Evolutionary conservation across 1,284 basidiomycete species (phyloP).

Genomic region (Schizophyllum commune): DNA sequence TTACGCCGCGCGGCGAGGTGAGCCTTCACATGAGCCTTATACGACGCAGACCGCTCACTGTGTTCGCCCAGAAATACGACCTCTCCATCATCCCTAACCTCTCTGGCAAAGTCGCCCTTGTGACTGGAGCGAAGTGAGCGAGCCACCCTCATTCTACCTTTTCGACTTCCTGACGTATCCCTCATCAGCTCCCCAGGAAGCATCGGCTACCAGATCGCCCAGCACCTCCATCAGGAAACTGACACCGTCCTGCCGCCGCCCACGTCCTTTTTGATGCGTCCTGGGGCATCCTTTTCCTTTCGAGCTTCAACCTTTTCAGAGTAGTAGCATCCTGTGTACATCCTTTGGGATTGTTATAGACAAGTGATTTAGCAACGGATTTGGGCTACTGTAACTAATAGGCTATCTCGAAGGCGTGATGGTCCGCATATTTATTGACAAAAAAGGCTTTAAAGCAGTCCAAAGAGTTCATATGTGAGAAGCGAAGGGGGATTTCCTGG

Average conservation of each 20-base stretch:
- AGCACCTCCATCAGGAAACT: background rate
- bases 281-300: background rate
- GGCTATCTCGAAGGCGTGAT: constrained; percentile 3
- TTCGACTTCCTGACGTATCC: no score
- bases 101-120: background rate
- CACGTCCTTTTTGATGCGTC: background rate
- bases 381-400: background rate
- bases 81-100: background rate
- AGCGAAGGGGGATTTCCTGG: background rate
- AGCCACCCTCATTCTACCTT: no score
- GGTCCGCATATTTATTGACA: constrained; percentile 10
- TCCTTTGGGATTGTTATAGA: no score
- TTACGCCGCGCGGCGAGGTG: background rate
- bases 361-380: no score
- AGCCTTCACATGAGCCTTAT: no score
- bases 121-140: background rate
- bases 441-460: constrained; percentile 5
- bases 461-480: background rate
- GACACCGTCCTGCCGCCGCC: background rate
- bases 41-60: no score
- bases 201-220: no score
- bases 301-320: no score
- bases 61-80: background rate
- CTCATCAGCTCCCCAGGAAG: no score
- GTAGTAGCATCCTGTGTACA: no score